phyloP scores from a whole-genome alignment of 805 yeast genomes.

The Nakazawaea populi region DNA sequence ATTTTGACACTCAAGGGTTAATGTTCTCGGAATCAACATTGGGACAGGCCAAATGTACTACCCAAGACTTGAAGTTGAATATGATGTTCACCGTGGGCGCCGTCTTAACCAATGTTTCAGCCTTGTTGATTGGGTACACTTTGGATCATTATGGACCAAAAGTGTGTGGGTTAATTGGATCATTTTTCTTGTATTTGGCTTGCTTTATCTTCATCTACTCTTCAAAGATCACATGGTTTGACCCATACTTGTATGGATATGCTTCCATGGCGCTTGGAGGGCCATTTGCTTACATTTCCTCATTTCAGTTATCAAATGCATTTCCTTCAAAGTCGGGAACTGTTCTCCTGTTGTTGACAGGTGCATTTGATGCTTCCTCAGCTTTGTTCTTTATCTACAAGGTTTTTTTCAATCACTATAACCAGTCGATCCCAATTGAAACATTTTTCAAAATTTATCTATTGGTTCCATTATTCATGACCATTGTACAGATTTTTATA shows the following conservation, averaged over 20 bases:
- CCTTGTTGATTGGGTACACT: conserved; percentile 42
- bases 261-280: conserved; percentile 52
- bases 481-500: conserved; percentile 35
- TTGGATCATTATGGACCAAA: conserved; percentile 48
- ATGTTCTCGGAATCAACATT: conserved; percentile 11
- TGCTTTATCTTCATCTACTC: conserved; percentile 40
- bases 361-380: conserved; percentile 55
- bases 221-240: conserved; percentile 25
- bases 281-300: conserved; percentile 49
- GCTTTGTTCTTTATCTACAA: conserved; percentile 48
- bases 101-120: conserved; percentile 48
- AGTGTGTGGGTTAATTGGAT: conserved; percentile 48
- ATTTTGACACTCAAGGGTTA: conserved; percentile 14
- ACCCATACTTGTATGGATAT: conserved; percentile 49
- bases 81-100: conserved; percentile 58
- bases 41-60: conserved; percentile 35
- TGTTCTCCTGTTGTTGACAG: conserved; percentile 47
- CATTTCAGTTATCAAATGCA: conserved; percentile 51
- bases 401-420: conserved; percentile 27
- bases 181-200: conserved; percentile 38
- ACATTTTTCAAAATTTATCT: conserved; percentile 42
- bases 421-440: conserved; percentile 31
- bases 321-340: conserved; percentile 50
- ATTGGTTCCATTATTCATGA: conserved; percentile 43
- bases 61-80: conserved; percentile 49